phyloP scores from a whole-genome alignment of 2,329 filamentous ascomycete genomes.

The Corniculantispora saksenae region DNA sequence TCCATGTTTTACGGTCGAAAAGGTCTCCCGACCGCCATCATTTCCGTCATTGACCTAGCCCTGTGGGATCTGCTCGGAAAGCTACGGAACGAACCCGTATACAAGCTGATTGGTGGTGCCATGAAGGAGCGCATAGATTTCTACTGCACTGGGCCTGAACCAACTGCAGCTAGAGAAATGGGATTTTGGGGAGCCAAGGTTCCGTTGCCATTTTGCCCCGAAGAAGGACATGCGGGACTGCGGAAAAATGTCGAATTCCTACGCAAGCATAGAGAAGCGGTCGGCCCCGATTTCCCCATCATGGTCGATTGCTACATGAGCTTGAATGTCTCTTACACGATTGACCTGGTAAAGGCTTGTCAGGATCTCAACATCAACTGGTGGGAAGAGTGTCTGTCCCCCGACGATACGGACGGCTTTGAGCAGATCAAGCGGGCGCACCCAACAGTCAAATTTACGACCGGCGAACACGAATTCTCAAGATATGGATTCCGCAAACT shows the following conservation, averaged over 20 bases:
- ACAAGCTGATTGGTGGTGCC: slow-evolving; percentile 90
- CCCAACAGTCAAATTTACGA: slow-evolving; percentile 89
- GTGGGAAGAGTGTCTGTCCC: slow-evolving; percentile 94
- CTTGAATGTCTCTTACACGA: slow-evolving; percentile 88
- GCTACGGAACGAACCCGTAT: slow-evolving; percentile 88
- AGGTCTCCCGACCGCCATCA: slow-evolving; percentile 84
- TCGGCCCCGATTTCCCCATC: slow-evolving; percentile 87
- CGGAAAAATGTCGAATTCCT: slow-evolving; percentile 90
- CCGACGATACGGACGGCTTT: slow-evolving; percentile 91
- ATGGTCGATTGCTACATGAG: slow-evolving; percentile 99
- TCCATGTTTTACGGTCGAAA: slow-evolving; percentile 98
- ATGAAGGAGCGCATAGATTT: slow-evolving; percentile 82
- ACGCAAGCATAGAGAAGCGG: slow-evolving; percentile 76
- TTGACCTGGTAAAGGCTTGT: slow-evolving; percentile 83
- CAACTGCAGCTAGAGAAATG: slow-evolving; percentile 76
- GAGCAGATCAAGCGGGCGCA: slow-evolving; percentile 87
- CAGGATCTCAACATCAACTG: slow-evolving; percentile 88
- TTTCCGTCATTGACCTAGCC: slow-evolving; percentile 91
- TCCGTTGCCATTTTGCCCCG: slow-evolving; percentile 83
- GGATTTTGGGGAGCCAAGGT: slow-evolving; percentile 93
- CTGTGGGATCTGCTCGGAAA: slow-evolving; percentile 93
- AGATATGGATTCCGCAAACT: slow-evolving; percentile 94
- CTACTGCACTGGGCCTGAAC: slow-evolving; percentile 92
- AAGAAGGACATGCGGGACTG: slow-evolving; percentile 79
- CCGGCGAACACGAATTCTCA: slow-evolving; percentile 93